Base-by-base conservation (phyloP, 1,284 basidiomycete species). In the Termitomyces sp. region DNA sequence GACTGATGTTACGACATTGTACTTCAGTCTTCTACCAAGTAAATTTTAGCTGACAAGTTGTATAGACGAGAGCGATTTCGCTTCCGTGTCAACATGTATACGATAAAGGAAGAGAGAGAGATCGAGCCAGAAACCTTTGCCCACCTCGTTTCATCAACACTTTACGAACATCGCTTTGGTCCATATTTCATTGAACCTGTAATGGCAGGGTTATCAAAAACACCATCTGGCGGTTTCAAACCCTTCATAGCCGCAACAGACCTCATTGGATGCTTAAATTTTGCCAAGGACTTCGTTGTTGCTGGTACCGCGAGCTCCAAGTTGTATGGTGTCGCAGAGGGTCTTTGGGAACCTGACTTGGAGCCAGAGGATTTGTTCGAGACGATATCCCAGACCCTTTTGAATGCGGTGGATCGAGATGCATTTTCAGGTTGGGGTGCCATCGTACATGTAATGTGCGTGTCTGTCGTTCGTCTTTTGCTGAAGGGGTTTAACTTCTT, bases 131-230 rank as follows among this genome's bases (percentile, higher is more conserved):
- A 95, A 74, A 94, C 93, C 7, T 98, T 99, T 72, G 91, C 94
- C 21, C 92, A 96, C 66, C 85, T 99, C 59, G 88, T 98, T 58
- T 95, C 92, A 50, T 95, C 92, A 52, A 97, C 96, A n/a, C 80
- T 99, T 26, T 99, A 99, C 71, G 94, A 98, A 73, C 86, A 86
- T 67, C 86, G 96, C 70, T 99, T 98, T 64, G 93, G 93, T 1
- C 95, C 96, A 18, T 99, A 93, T 78, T 98, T 96, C 73, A 86
- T 96, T 63, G 95, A 98, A 70, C 97, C 97, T 14, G 93, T 99
- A 55, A 87, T 99, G 62, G 96, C 96, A 33, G 97, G 96, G 49
- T 71, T 95, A 47, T 83, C 84, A 44, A 84, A 83, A 67, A 87
- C 88, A 56, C 84, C 91, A 1, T 72, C 80, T 19, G 86, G 85